Conservation (phyloP, 1,139 yeast species). For the Geotrichum siamense region DNA sequence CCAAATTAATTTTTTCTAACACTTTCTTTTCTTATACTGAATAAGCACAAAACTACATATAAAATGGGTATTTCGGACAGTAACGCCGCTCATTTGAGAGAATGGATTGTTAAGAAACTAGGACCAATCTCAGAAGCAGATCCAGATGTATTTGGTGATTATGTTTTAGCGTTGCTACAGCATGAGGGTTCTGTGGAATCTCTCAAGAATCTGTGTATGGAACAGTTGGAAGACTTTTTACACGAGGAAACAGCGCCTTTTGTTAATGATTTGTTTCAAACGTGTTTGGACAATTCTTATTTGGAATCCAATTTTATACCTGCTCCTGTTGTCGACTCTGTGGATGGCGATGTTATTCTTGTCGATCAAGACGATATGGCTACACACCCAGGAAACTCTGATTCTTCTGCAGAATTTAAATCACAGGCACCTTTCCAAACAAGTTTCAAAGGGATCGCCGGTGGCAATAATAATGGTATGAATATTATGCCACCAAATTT, state of each 20-base stretch:
- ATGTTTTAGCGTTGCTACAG: slow-evolving; percentile 39
- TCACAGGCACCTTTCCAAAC: slow-evolving; percentile 22
- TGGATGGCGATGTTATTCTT: neutral
- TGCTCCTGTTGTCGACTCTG: too few relatives aligned
- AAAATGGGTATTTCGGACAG: slow-evolving; percentile 15
- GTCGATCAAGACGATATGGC: slow-evolving; percentile 1
- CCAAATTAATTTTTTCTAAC: too few relatives aligned
- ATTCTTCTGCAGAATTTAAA: slow-evolving; percentile 1
- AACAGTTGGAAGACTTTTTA: slow-evolving; percentile 37
- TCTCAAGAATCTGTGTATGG: slow-evolving; percentile 32
- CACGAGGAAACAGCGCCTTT: slow-evolving; percentile 26
- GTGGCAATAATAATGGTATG: slow-evolving; percentile 6
- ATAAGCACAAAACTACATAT: too few relatives aligned
- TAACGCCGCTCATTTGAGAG: slow-evolving; percentile 26
- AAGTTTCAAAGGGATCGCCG: slow-evolving; percentile 19
- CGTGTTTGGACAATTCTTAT: slow-evolving; percentile 19
- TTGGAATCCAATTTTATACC: too few relatives aligned
- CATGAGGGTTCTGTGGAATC: slow-evolving; percentile 34
- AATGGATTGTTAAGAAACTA: slow-evolving; percentile 36
- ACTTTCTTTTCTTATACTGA: too few relatives aligned
- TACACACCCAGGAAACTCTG: slow-evolving; percentile 3
- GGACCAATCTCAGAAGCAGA: slow-evolving; percentile 36
- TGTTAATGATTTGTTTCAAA: slow-evolving; percentile 24
- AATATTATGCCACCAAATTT: neutral
- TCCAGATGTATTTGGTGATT: slow-evolving; percentile 41